Conservation (phyloP, 768 basidiomycete genomes). For the Erythrobasidium yunnanense region DNA sequence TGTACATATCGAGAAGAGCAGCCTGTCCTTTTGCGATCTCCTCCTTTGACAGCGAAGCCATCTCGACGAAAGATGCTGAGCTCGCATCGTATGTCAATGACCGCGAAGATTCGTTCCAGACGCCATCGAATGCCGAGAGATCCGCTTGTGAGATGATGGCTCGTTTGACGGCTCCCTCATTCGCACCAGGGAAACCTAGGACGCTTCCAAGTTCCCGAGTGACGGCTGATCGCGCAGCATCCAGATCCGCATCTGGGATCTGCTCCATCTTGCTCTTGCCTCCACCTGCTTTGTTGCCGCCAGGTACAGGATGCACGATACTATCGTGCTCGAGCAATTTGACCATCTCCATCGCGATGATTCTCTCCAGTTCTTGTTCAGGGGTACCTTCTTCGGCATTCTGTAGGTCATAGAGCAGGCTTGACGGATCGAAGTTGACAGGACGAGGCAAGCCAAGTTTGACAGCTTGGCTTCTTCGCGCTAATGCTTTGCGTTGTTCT, state of each 20-base stretch:
- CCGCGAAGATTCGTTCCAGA: slow-evolving; percentile 45
- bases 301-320: slow-evolving; percentile 74
- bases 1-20: slow-evolving; percentile 52
- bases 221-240: slow-evolving; percentile 58
- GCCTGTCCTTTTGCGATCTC: slow-evolving; percentile 57
- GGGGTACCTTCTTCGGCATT: slow-evolving; percentile 43
- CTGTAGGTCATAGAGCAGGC: slow-evolving; percentile 41
- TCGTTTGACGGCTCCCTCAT: slow-evolving; percentile 63
- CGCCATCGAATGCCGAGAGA: slow-evolving; percentile 47
- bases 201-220: slow-evolving; percentile 67
- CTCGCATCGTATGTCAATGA: slow-evolving; percentile 51
- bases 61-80: slow-evolving; percentile 58
- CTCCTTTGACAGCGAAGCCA: slow-evolving; percentile 50
- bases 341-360: slow-evolving; percentile 69
- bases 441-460: slow-evolving; percentile 77
- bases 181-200: slow-evolving; percentile 77
- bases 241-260: slow-evolving; percentile 67
- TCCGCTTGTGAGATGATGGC: slow-evolving; percentile 58
- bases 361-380: slow-evolving; percentile 49
- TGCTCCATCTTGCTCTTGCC: slow-evolving; percentile 49
- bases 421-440: slow-evolving; percentile 55
- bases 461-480: slow-evolving; percentile 67
- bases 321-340: slow-evolving; percentile 76
- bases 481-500: slow-evolving; percentile 67
- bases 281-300: slow-evolving; percentile 65